Conservation (phyloP, 768 basidiomycete genomes). For the Hortiboletus flavorubellus region DNA sequence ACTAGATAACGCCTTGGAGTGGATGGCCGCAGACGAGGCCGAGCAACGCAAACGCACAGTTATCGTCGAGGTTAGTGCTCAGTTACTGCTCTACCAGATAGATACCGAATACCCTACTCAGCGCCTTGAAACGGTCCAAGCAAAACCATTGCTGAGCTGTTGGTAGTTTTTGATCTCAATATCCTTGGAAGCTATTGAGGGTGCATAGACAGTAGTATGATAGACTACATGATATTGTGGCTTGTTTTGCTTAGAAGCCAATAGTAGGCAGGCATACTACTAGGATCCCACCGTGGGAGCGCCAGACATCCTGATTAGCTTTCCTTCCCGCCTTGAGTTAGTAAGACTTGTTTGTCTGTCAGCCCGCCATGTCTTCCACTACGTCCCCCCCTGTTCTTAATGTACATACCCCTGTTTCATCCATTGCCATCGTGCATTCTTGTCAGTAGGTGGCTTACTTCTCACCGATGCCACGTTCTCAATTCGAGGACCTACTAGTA, state of each 20-base stretch:
- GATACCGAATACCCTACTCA: conserved; percentile 27
- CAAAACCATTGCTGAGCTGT: conserved; percentile 66
- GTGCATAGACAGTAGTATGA: background rate
- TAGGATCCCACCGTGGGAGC: conserved; percentile 1
- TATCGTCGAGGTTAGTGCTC: conserved; percentile 61
- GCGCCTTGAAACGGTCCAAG: conserved; percentile 73
- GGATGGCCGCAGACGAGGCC: conserved; percentile 40
- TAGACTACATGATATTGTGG: too few species aligned
- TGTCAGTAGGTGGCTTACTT: conserved; percentile 41
- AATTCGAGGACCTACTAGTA: conserved; percentile 39
- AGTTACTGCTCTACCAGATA: background rate
- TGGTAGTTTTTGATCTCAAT: conserved; percentile 43
- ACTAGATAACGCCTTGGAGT: conserved; percentile 38
- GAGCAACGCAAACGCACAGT: conserved; percentile 54
- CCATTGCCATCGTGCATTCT: conserved; percentile 74
- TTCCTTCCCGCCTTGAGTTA: too few species aligned
- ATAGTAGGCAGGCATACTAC: background rate
- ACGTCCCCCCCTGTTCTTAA: conserved; percentile 49
- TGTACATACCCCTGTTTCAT: conserved; percentile 73
- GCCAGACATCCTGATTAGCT: background rate
- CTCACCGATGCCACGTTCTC: conserved; percentile 4
- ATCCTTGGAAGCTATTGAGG: background rate
- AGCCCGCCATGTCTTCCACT: conserved; percentile 26
- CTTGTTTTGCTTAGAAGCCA: background rate
- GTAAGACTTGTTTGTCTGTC: background rate